Evolutionary conservation across 306 rosid genomes (phyloP), one percentile per base, ranked within the genome.

Genomic region (Cicer yamashitae): DNA sequence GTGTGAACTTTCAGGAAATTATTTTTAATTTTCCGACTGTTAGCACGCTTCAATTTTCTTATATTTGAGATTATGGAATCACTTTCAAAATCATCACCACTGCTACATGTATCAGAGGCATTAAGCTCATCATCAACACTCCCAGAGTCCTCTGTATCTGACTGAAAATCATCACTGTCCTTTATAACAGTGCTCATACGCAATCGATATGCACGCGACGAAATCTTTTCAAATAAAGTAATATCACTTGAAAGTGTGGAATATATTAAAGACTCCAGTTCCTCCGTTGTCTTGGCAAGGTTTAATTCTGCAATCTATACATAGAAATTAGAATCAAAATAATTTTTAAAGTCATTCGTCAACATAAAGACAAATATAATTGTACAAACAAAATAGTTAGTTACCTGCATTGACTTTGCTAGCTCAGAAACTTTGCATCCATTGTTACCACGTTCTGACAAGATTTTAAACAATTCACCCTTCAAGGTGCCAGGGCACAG

Each of bases 191-290:
- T 78, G 63, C 86, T 84, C 78, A 82, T 81, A 37, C 99, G 99
- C 18, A 94, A 57, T 76, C 99, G 96, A 78, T 90, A 94, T 47
- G 96, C 88, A 78, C 89, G 82, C n/a, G 96, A 76, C 0, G 99
- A 92, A 83, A 94, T 94, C 86, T 94, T 94, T 81, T 94, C 97
- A 83, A 94, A 94, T 73, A 94, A 83, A 51, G 96, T 87, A 78
- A 94, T 86, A 81, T 94, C 99, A 86, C 99, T 94, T 37, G 99
- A 88, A 51, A 94, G 88, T 39, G 90, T 81, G 48, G 96, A 89
- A 81, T 86, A 86, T 81, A 94, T 89, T 64, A 87, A 74, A 68
- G 84, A 85, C 84, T 92, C 96, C 63, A 94, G 81, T 63, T 92
- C 96, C 74, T 87, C 97, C 13, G 81, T 75, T 60, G 90, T 75